These are phyloP conservation scores for Cercospora sp. DNA, from an alignment of 2,329 filamentous ascomycete genomes.

Conservation along the genomic window DNA sequence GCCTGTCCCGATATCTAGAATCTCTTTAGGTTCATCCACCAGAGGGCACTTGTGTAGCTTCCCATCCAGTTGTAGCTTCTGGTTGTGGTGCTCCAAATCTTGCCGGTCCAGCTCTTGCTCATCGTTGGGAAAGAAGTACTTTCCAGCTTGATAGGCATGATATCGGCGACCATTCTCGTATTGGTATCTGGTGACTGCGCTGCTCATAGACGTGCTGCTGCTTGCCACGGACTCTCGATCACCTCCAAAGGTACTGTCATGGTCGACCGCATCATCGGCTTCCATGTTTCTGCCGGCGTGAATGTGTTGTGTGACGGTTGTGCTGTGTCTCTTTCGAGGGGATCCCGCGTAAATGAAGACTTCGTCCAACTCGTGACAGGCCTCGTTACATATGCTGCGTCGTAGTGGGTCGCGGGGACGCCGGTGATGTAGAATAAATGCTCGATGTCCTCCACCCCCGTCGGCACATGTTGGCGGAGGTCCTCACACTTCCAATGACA, in stretches of 20 bases:
- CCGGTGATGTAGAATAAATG: neutral
- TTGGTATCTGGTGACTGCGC: constrained; percentile 17
- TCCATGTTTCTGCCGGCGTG: constrained; percentile 23
- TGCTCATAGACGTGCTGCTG: constrained; percentile 25
- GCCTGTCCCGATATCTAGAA: constrained; percentile 53
- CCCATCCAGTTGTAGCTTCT: constrained; percentile 33
- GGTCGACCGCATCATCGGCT: constrained; percentile 29
- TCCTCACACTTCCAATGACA: neutral
- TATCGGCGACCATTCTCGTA: constrained; percentile 26
- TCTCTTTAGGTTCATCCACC: constrained; percentile 39
- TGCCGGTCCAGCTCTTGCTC: constrained; percentile 36
- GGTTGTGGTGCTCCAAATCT: constrained; percentile 39
- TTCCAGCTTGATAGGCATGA: constrained; percentile 35
- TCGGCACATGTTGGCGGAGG: neutral
- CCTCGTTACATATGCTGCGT: neutral
- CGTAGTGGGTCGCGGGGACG: neutral
- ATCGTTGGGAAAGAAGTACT: constrained; percentile 40
- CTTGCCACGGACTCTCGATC: constrained; percentile 28
- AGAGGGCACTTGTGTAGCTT: constrained; percentile 47
- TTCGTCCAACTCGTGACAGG: neutral
- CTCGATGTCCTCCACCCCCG: neutral
- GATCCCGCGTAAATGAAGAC: neutral
- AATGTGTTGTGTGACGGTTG: neutral
- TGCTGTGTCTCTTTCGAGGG: neutral
- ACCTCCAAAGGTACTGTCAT: constrained; percentile 35